Conservation (phyloP, 345 rosid species). For the Camelina hispida region DNA sequence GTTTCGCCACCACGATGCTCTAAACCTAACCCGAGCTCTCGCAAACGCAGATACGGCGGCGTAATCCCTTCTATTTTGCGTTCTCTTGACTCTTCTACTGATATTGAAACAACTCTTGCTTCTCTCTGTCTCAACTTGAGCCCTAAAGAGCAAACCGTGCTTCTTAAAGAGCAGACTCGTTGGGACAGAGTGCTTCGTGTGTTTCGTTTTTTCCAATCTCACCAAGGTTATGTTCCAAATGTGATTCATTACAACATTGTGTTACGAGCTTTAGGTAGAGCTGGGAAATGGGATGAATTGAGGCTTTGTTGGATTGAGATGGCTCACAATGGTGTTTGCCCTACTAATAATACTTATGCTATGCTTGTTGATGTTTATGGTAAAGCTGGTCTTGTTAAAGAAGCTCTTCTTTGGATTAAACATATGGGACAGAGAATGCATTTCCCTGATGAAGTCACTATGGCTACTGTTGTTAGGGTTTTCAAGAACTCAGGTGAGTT, state of each 20-base stretch:
- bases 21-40: slow-evolving; percentile 42
- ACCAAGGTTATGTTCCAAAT: slow-evolving; percentile 64
- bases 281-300: slow-evolving; percentile 84
- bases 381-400: slow-evolving; percentile 79
- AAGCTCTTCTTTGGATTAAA: slow-evolving; percentile 87
- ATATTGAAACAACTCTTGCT: slow-evolving; percentile 61
- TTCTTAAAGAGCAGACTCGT: slow-evolving; percentile 71
- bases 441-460: slow-evolving; percentile 81
- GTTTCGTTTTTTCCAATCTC: slow-evolving; percentile 73
- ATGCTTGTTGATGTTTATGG: slow-evolving; percentile 95
- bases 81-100: slow-evolving; percentile 60
- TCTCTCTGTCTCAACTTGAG: slow-evolving; percentile 58
- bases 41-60: slow-evolving; percentile 57
- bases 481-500: slow-evolving; percentile 75
- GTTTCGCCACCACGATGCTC: slow-evolving; percentile 48
- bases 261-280: slow-evolving; percentile 79
- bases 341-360: slow-evolving; percentile 75
- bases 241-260: slow-evolving; percentile 86
- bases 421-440: slow-evolving; percentile 77
- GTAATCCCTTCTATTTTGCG: slow-evolving; percentile 65
- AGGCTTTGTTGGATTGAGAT: slow-evolving; percentile 85
- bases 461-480: slow-evolving; percentile 78
- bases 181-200: slow-evolving; percentile 66
- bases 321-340: slow-evolving; percentile 73
- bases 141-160: slow-evolving; percentile 81